Percentiles rank a stretch among this genome's conserved stretches.
phyloP scores from a whole-genome alignment of 805 yeast genomes.

The Kodamaea nitidulidarum region DNA sequence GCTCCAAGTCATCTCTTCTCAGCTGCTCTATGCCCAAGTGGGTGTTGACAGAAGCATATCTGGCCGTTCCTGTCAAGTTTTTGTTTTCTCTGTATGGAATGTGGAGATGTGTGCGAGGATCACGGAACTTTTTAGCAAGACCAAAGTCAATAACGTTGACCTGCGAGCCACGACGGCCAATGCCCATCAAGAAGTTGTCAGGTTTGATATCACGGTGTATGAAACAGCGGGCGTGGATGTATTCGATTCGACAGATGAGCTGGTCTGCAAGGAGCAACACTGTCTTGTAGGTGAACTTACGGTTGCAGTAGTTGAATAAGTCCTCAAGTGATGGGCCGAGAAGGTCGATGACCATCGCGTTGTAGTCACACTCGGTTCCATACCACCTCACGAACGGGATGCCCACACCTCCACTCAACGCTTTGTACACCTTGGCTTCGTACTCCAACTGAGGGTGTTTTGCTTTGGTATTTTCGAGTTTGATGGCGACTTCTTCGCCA shows the following conservation, averaged over 20 bases:
- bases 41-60: slow-evolving; percentile 92
- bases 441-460: slow-evolving; percentile 96
- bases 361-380: slow-evolving; percentile 94
- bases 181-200: slow-evolving; percentile 81
- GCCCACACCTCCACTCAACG: slow-evolving; percentile 94
- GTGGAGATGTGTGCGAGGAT: slow-evolving; percentile 89
- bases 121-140: slow-evolving; percentile 88
- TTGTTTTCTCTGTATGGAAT: slow-evolving; percentile 96
- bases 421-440: slow-evolving; percentile 93
- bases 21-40: slow-evolving; percentile 96
- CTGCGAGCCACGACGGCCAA: slow-evolving; percentile 90
- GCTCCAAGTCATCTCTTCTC: slow-evolving; percentile 94
- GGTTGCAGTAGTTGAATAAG: slow-evolving; percentile 89
- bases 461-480: slow-evolving; percentile 82
- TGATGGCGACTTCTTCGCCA: slow-evolving; percentile 97
- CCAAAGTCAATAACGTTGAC: slow-evolving; percentile 95
- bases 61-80: slow-evolving; percentile 94
- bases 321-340: slow-evolving; percentile 95
- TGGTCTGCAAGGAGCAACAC: slow-evolving; percentile 92
- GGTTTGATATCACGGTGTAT: slow-evolving; percentile 83
- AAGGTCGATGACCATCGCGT: slow-evolving; percentile 94
- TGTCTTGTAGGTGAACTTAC: slow-evolving; percentile 90
- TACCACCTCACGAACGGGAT: slow-evolving; percentile 96
- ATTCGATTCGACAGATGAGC: slow-evolving; percentile 88
- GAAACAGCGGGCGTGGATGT: slow-evolving; percentile 91